Percentiles rank a stretch among this genome's conserved stretches.
Evolutionary conservation across 495 filamentous ascomycete species (phyloP).

Genomic region (Penicillium chermesinum): DNA sequence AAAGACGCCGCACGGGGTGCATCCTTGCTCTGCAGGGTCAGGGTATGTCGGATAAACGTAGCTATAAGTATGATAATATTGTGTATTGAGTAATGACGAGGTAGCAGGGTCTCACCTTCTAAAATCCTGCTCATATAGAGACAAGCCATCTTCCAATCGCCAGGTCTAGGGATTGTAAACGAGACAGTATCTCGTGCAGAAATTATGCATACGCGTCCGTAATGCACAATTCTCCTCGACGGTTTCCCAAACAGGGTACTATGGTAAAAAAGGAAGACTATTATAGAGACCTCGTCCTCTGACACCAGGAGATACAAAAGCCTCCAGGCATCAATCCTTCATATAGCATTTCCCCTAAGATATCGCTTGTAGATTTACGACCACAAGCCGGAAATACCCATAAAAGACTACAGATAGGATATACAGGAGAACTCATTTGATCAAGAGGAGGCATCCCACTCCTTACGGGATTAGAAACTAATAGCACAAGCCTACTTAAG

Average conservation of each 20-base stretch:
- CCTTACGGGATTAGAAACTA: conserved; percentile 4
- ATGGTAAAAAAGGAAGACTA: conserved; percentile 2
- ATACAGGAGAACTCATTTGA: conserved; percentile 15
- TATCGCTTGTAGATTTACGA: neutral
- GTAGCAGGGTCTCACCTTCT: neutral
- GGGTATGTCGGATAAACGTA: neutral
- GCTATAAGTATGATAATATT: neutral
- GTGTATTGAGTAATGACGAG: neutral
- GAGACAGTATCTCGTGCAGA: neutral
- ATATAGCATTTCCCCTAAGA: neutral
- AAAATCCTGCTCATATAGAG: neutral
- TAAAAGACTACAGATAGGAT: conserved; percentile 11
- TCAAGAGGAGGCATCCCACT: conserved; percentile 10
- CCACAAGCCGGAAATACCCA: too few relatives aligned
- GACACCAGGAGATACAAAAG: neutral
- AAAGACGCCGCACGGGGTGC: conserved; percentile 7
- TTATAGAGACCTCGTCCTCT: neutral
- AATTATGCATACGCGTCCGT: neutral
- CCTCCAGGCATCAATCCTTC: conserved; percentile 2
- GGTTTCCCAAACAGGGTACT: neutral
- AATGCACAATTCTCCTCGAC: conserved; percentile 1
- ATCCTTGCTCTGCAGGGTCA: neutral
- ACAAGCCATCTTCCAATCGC: neutral
- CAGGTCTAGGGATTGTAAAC: neutral
- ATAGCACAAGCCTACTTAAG: conserved; percentile 6